Evolutionary conservation across 2,329 filamentous ascomycete species (phyloP).

Genomic region (Coleophoma eucalyptorum): DNA sequence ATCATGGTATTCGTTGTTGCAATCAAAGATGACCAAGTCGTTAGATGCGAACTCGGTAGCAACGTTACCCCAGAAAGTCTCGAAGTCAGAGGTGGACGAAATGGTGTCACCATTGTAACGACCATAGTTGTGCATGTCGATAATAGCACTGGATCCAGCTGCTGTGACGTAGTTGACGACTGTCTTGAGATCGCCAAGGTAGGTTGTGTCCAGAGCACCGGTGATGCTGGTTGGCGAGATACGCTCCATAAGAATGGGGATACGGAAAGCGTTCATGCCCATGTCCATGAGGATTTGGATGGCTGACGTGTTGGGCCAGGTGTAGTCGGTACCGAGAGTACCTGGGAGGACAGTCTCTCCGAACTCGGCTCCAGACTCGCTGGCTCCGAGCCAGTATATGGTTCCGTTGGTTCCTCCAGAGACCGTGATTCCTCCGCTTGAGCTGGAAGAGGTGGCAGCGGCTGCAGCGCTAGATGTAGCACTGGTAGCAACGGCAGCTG

Average conservation of each 20-base stretch:
- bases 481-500: neutral
- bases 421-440: neutral
- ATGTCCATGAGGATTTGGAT: neutral
- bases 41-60: conserved; percentile 33
- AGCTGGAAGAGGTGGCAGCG: neutral
- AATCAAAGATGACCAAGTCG: conserved; percentile 34
- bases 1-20: conserved; percentile 41
- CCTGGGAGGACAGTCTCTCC: conserved; percentile 53
- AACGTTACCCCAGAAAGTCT: conserved; percentile 37
- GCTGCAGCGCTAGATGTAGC: neutral
- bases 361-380: conserved; percentile 58
- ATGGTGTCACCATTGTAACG: conserved; percentile 39
- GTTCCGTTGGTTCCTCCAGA: neutral
- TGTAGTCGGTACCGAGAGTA: conserved; percentile 52
- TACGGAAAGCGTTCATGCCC: conserved; percentile 11
- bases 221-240: conserved; percentile 45
- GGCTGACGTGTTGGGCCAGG: conserved; percentile 45
- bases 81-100: conserved; percentile 30
- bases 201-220: conserved; percentile 35
- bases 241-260: conserved; percentile 50
- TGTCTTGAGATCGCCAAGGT: conserved; percentile 37
- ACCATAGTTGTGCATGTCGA: conserved; percentile 47
- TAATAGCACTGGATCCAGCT: conserved; percentile 40
- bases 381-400: conserved; percentile 12
- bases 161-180: conserved; percentile 42